Evolutionary conservation across 352 stramenopile species (phyloP).

Genomic region (Pythium phragmiticola): DNA sequence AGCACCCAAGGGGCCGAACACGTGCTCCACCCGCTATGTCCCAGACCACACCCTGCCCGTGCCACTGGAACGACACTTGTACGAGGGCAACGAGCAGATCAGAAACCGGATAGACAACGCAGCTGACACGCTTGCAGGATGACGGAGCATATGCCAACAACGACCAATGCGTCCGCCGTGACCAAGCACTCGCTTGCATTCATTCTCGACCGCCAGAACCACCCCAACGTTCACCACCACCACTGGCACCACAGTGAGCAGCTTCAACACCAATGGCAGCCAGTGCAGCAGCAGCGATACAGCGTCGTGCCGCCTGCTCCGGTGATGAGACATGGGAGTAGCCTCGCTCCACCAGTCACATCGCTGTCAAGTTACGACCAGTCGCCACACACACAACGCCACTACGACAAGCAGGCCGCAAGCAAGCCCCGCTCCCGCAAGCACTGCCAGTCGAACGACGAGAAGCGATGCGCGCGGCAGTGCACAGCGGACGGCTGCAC

Average conservation of each 20-base stretch:
- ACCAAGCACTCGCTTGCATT: slow-evolving; percentile 16
- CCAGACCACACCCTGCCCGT: neutral
- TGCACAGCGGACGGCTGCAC: slow-evolving; percentile 40
- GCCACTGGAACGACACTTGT: neutral
- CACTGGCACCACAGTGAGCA: no score
- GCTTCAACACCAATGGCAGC: no score
- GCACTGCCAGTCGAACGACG: slow-evolving; percentile 20
- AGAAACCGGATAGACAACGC: neutral
- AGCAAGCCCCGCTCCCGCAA: neutral
- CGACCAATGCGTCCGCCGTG: neutral
- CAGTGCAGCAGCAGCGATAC: no score
- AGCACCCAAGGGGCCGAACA: no score
- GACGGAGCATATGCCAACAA: no score
- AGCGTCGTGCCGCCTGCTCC: no score
- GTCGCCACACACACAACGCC: neutral
- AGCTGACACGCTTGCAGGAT: no score
- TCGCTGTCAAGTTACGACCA: neutral
- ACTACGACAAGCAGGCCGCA: neutral
- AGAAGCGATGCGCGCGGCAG: slow-evolving; percentile 36
- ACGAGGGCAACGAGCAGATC: neutral
- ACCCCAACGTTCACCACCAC: neutral
- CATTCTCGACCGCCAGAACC: neutral
- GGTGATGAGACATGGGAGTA: neutral
- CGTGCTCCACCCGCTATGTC: no score
- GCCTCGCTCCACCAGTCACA: neutral